phyloP scores from a whole-genome alignment of 345 rosid species.

The Syzygium oleosum region DNA sequence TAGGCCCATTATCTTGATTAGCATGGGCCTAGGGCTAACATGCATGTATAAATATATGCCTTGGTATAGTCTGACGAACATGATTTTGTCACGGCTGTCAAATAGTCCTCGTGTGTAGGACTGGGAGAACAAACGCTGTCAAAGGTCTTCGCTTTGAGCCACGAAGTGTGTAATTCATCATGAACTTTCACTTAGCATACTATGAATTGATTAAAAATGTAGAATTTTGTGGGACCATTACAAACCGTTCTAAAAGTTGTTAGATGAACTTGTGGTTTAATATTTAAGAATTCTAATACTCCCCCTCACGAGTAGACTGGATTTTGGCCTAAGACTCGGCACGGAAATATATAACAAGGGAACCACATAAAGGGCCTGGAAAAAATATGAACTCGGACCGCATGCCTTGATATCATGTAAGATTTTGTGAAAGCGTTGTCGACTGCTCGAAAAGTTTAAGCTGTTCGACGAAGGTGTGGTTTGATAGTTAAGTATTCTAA shows the following conservation, averaged over 20 bases:
- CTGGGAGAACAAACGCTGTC: background rate
- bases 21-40: background rate
- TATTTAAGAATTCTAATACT: background rate
- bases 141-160: background rate
- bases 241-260: background rate
- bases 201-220: background rate
- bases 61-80: background rate
- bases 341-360: background rate
- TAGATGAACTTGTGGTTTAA: background rate
- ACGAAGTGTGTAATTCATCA: too few species aligned
- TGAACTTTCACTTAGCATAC: background rate
- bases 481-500: background rate
- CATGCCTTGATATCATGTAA: rapidly evolving
- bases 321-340: background rate
- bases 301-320: rapidly evolving
- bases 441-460: background rate
- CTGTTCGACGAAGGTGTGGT: rapidly evolving
- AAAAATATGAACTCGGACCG: background rate
- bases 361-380: background rate
- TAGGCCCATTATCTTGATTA: background rate
- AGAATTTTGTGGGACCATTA: background rate
- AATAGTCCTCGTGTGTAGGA: background rate
- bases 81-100: background rate
- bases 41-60: background rate
- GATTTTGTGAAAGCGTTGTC: background rate